Conservation (phyloP, 768 basidiomycete species). For the Mycena filopes region DNA sequence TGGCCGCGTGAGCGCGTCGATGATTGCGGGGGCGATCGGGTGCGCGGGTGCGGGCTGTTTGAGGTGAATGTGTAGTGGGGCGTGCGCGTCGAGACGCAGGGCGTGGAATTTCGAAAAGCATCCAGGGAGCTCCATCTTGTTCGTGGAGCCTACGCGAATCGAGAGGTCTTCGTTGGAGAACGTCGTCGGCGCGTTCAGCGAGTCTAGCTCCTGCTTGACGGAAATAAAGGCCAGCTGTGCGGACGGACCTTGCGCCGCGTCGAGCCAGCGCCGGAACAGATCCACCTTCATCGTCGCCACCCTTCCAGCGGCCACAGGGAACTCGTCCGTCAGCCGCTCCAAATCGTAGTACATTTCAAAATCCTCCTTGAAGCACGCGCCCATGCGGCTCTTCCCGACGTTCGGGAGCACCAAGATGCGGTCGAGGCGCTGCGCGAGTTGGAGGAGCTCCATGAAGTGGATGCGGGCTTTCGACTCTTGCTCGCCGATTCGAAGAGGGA, state of each 20-base stretch:
- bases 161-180: conserved; percentile 25
- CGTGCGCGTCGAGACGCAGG: conserved; percentile 11
- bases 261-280: conserved; percentile 52
- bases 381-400: conserved; percentile 65
- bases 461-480: conserved; percentile 68
- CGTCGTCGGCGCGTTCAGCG: background rate
- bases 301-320: conserved; percentile 24
- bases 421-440: conserved; percentile 59
- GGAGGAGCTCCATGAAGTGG: conserved; percentile 63
- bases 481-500: conserved; percentile 62
- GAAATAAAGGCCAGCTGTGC: conserved; percentile 52
- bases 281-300: conserved; percentile 45
- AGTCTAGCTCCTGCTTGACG: conserved; percentile 23
- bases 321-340: conserved; percentile 32
- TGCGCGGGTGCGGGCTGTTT: background rate
- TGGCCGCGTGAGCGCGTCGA: conserved; percentile 32
- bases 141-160: conserved; percentile 12
- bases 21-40: conserved; percentile 31
- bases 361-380: conserved; percentile 59
- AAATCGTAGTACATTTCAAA: conserved; percentile 64
- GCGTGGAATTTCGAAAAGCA: conserved; percentile 26
- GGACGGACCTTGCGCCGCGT: conserved; percentile 35
- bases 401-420: conserved; percentile 72
- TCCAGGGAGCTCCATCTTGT: conserved; percentile 5
- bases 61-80: conserved; percentile 26